These are phyloP conservation scores for Agroathelia rolfsii DNA, from an alignment of 1,284 basidiomycete genomes.

Conservation along the genomic window DNA sequence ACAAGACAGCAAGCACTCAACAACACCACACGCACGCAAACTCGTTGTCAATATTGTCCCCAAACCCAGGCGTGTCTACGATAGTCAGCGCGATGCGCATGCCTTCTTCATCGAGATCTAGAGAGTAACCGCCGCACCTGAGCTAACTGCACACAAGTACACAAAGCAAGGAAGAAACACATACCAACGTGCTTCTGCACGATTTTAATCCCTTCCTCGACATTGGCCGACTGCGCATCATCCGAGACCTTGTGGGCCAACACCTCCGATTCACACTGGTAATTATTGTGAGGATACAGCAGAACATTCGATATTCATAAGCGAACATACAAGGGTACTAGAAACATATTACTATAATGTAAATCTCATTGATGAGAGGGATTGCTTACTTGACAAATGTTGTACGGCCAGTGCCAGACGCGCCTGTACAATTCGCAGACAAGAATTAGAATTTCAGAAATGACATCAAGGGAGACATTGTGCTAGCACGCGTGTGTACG, in stretches of 20 bases:
- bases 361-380: no score
- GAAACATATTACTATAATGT: no score
- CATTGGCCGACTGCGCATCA: constrained; percentile 82
- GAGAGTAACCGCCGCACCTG: constrained; percentile 4
- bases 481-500: no score
- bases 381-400: constrained; percentile 99
- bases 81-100: constrained; percentile 97
- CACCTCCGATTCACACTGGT: constrained; percentile 88
- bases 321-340: no score
- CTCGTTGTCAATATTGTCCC: constrained; percentile 98
- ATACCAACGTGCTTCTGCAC: constrained; percentile 90
- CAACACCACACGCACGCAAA: constrained; percentile 64
- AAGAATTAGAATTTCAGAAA: constrained; percentile 14
- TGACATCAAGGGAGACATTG: constrained; percentile 7
- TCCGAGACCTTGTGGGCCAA: constrained; percentile 81
- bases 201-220: constrained; percentile 92
- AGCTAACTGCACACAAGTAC: constrained; percentile 7
- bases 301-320: no score
- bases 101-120: constrained; percentile 98
- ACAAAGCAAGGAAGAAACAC: constrained; percentile 22
- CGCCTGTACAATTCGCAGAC: constrained; percentile 44
- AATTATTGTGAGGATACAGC: no score
- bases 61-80: constrained; percentile 98
- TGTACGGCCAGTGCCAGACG: constrained; percentile 92
- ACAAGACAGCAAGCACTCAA: constrained; percentile 4